A percentile compares a stretch with the other conserved stretches of the same genome.
Conservation (phyloP, 2,329 filamentous ascomycete genomes). For the Fonsecaea nubica region DNA sequence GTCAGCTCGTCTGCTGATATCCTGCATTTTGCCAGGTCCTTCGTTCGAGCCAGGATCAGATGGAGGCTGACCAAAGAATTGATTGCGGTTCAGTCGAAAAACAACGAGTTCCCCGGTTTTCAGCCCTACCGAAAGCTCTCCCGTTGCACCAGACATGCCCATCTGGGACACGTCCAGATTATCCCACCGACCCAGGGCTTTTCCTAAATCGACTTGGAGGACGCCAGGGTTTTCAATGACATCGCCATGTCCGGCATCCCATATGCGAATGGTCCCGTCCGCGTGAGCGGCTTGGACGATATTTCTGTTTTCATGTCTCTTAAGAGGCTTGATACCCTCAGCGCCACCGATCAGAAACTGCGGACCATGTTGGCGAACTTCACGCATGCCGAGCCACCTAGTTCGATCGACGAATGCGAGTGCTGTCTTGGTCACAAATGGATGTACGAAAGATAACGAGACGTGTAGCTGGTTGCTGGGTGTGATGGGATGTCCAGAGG, state of each 20-base stretch:
- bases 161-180: slow-evolving; percentile 79
- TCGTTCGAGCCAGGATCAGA: slow-evolving; percentile 60
- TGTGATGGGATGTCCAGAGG: slow-evolving; percentile 86
- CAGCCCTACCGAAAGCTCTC: slow-evolving; percentile 84
- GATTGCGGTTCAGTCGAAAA: slow-evolving; percentile 87
- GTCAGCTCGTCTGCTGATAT: slow-evolving; percentile 76
- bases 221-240: slow-evolving; percentile 86
- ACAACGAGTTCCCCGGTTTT: slow-evolving; percentile 82
- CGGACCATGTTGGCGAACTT: slow-evolving; percentile 79
- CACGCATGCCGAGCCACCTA: slow-evolving; percentile 89
- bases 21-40: slow-evolving; percentile 73
- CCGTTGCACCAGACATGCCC: slow-evolving; percentile 78
- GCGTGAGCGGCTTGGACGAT: slow-evolving; percentile 86
- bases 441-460: slow-evolving; percentile 85
- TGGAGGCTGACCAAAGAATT: slow-evolving; percentile 64
- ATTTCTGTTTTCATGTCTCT: slow-evolving; percentile 81
- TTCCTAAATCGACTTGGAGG: slow-evolving; percentile 84
- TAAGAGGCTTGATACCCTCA: slow-evolving; percentile 71
- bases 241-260: slow-evolving; percentile 90
- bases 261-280: slow-evolving; percentile 88
- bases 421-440: slow-evolving; percentile 77
- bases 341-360: slow-evolving; percentile 79
- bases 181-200: slow-evolving; percentile 79
- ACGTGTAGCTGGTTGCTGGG: slow-evolving; percentile 92
- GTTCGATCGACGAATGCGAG: slow-evolving; percentile 77